These are phyloP conservation scores for Aspergillus sergii DNA, from an alignment of 2,329 filamentous ascomycete genomes.

Conservation along the genomic window DNA sequence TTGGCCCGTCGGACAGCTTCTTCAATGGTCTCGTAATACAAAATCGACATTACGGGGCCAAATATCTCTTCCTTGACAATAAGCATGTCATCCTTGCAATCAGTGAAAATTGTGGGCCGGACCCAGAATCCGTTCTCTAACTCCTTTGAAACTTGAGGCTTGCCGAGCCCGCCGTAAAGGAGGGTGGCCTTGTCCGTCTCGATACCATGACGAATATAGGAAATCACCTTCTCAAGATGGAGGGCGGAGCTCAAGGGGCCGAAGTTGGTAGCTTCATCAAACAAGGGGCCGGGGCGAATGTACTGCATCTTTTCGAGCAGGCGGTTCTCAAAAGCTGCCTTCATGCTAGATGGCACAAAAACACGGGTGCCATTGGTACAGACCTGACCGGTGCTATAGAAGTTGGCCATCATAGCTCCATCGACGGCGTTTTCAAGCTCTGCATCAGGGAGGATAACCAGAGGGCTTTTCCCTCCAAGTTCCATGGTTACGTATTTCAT, in stretches of 20 bases:
- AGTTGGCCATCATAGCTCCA: constrained; percentile 91
- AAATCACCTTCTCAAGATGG: constrained; percentile 76
- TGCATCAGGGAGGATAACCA: constrained; percentile 78
- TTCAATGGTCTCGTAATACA: constrained; percentile 71
- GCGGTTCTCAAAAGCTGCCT: constrained; percentile 67
- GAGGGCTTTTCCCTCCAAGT: constrained; percentile 81
- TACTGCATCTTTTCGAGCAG: constrained; percentile 71
- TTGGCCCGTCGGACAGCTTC: constrained; percentile 75
- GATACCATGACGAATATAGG: constrained; percentile 75
- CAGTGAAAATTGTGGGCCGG: constrained; percentile 78
- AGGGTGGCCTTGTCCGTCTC: constrained; percentile 73
- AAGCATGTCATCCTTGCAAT: constrained; percentile 81
- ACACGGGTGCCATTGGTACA: constrained; percentile 92
- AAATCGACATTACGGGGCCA: constrained; percentile 80
- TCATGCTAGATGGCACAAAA: constrained; percentile 71
- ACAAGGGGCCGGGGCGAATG: constrained; percentile 72
- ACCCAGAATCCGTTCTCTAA: constrained; percentile 77
- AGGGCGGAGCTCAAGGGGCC: constrained; percentile 76
- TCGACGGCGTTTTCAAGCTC: constrained; percentile 80
- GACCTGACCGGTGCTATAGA: constrained; percentile 87
- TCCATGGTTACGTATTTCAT: constrained; percentile 96
- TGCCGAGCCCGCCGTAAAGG: constrained; percentile 69
- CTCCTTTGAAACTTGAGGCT: constrained; percentile 56
- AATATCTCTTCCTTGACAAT: constrained; percentile 86
- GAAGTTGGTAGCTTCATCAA: constrained; percentile 75